A percentile compares a stretch with the other conserved stretches of the same genome.
These are phyloP conservation scores for Durotheca rogersii DNA, from an alignment of 495 filamentous ascomycete species.

Conservation along the genomic window DNA sequence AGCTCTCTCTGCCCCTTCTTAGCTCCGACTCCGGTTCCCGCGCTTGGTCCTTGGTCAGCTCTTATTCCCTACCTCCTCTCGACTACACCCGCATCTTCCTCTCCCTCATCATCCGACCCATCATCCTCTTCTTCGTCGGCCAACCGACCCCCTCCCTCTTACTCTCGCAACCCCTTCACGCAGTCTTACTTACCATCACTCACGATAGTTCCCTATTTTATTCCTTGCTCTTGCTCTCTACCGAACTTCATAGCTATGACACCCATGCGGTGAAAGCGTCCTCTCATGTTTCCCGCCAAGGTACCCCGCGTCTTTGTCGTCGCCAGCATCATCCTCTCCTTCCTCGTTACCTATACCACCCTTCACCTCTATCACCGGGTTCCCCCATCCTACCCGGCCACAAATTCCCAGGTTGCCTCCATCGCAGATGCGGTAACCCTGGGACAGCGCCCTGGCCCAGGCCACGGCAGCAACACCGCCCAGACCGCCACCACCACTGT, in stretches of 20 bases:
- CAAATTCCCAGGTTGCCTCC: constrained; percentile 12
- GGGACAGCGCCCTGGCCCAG: constrained; percentile 1
- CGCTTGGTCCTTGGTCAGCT: too few species aligned
- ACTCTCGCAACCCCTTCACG: too few species aligned
- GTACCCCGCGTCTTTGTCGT: constrained; percentile 26
- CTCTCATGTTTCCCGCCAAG: constrained; percentile 28
- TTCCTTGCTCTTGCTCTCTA: neutral
- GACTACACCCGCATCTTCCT: too few species aligned
- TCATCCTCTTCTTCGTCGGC: too few species aligned
- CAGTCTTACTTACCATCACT: neutral
- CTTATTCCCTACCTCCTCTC: too few species aligned
- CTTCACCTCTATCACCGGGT: constrained; percentile 22
- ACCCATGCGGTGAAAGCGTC: constrained; percentile 12
- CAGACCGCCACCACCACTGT: neutral
- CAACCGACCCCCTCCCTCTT: too few species aligned
- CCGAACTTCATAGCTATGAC: too few species aligned
- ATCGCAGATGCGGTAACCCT: constrained; percentile 8
- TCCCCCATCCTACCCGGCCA: constrained; percentile 17
- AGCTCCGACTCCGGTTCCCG: too few species aligned
- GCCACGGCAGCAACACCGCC: neutral
- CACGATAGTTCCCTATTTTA: neutral
- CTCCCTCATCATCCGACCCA: too few species aligned
- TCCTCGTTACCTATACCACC: constrained; percentile 29
- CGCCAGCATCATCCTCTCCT: constrained; percentile 20
- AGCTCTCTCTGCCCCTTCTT: too few species aligned